A percentile compares a stretch with the other conserved stretches of the same genome.
These are phyloP conservation scores for Abrus precatorius DNA, from an alignment of 306 rosid species.

Conservation along the genomic window DNA sequence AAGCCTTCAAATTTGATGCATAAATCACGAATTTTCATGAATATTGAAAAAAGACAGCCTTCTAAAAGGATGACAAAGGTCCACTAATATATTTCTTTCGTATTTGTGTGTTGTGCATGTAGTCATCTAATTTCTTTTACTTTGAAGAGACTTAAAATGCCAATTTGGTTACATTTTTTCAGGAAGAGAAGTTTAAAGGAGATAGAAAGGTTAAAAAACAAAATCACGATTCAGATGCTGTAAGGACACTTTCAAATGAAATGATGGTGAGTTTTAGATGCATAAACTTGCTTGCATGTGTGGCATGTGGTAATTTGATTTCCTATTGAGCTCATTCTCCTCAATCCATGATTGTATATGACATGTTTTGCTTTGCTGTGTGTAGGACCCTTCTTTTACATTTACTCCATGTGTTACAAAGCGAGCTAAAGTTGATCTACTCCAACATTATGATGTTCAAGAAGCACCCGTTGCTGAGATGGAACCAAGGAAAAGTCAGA, in stretches of 20 bases:
- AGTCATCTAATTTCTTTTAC: conserved; percentile 1
- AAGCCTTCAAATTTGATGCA: conserved; percentile 60
- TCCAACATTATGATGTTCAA: conserved; percentile 48
- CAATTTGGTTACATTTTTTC: conserved; percentile 33
- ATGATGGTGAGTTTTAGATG: conserved; percentile 58
- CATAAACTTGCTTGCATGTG: background rate
- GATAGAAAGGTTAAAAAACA: conserved; percentile 61
- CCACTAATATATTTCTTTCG: conserved; percentile 31
- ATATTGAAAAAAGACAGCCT: conserved; percentile 59
- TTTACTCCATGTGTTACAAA: conserved; percentile 53
- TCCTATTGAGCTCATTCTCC: background rate
- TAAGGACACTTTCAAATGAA: conserved; percentile 65
- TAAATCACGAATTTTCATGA: conserved; percentile 47
- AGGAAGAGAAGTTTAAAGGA: conserved; percentile 66
- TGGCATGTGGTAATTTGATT: too few species aligned
- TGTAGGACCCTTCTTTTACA: conserved; percentile 6
- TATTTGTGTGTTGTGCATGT: conserved; percentile 9
- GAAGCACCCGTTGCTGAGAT: conserved; percentile 52
- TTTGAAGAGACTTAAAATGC: conserved; percentile 38
- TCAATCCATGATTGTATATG: background rate
- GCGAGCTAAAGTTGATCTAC: conserved; percentile 55
- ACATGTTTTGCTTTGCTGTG: background rate
- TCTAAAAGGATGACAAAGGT: conserved; percentile 58
- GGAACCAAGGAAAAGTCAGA: conserved; percentile 52
- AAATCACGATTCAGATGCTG: conserved; percentile 53